Evolutionary conservation across 306 rosid genomes (phyloP), one percentile per base, ranked within the genome.

Genomic region (Myrica gale): DNA sequence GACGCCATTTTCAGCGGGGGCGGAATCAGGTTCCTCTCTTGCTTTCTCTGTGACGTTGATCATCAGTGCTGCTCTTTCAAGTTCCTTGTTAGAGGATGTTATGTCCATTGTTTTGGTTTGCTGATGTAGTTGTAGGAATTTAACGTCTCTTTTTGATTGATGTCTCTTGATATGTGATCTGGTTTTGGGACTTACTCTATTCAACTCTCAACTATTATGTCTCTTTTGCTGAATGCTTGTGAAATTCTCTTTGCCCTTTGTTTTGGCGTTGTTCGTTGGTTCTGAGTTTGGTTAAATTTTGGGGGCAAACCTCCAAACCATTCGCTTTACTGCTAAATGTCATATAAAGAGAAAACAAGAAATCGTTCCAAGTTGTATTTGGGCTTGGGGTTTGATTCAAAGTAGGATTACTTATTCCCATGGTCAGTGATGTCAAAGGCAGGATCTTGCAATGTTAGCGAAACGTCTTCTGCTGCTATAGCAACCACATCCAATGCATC

Each of bases 1-100:
- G 83, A 87, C 77, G 77, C 89, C 65, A 86, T 90, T 73, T 84
- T 82, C 79, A 92, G 92, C 80, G 97, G 97, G 57, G 97, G 97
- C 15, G 97, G 97, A 56, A 68, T 92, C 85, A 90, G 93, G 97
- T 88, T 39, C 61, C 52, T 6, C 51, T 51, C 46, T 60, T 17
- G 11, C 56, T 42, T 7, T 45, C 48, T 45, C 48, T 6, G 48
- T 45, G 48, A 5, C 5, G 41, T 6, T 68, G 9, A 46, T 57
- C 45, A 16, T 15, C 10, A 16, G 13, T 74, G 60, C 26, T 8
- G 5, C 6, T 55, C 53, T 44, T 8, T 23, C 42, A 6, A 8
- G 46, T 16, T 37, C n/a, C 53, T 11, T 48, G 4, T 9, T 48
- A 9, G 16, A 37, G 39, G 63, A 57, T 57, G 12, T 19, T 57